Conservation (phyloP, 2,329 filamentous ascomycete species). For the Fusarium sp. region DNA sequence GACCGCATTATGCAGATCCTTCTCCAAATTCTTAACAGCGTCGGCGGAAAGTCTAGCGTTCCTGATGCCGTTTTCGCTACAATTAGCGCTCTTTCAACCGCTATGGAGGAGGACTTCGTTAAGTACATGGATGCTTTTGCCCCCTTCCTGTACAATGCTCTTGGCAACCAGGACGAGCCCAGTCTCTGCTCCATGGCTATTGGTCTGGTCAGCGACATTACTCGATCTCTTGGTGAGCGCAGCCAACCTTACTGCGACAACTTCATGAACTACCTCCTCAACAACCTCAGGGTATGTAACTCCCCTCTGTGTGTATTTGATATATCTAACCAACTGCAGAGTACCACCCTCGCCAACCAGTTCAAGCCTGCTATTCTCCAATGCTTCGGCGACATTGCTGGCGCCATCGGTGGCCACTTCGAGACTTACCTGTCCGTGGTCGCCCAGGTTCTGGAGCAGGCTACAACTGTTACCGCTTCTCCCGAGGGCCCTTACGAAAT, state of each 20-base stretch:
- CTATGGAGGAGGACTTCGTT: slow-evolving; percentile 90
- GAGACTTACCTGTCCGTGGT: slow-evolving; percentile 94
- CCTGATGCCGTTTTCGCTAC: slow-evolving; percentile 94
- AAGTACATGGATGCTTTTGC: slow-evolving; percentile 98
- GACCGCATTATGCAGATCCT: slow-evolving; percentile 94
- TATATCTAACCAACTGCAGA: slow-evolving; percentile 59
- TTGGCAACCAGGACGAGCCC: slow-evolving; percentile 95
- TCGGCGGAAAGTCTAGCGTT: slow-evolving; percentile 89
- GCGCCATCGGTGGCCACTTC: slow-evolving; percentile 90
- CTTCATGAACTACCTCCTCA: slow-evolving; percentile 98
- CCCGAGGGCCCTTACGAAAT: slow-evolving; percentile 91
- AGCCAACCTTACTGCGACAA: slow-evolving; percentile 95
- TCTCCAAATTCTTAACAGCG: slow-evolving; percentile 80
- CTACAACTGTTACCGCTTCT: slow-evolving; percentile 81
- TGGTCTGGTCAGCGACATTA: slow-evolving; percentile 95
- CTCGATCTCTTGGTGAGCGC: slow-evolving; percentile 87
- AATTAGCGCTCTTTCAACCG: slow-evolving; percentile 90
- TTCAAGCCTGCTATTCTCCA: slow-evolving; percentile 98
- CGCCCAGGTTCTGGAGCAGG: slow-evolving; percentile 93
- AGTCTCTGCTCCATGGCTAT: slow-evolving; percentile 97
- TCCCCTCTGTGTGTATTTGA: neutral
- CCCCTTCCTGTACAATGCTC: slow-evolving; percentile 91
- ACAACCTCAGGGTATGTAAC: slow-evolving; percentile 81
- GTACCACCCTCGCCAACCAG: slow-evolving; percentile 88
- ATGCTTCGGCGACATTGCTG: slow-evolving; percentile 97